A percentile compares a stretch with the other conserved stretches of the same genome.
phyloP scores from a whole-genome alignment of 2,329 filamentous ascomycete species.

The Furcasterigmium sp. region DNA sequence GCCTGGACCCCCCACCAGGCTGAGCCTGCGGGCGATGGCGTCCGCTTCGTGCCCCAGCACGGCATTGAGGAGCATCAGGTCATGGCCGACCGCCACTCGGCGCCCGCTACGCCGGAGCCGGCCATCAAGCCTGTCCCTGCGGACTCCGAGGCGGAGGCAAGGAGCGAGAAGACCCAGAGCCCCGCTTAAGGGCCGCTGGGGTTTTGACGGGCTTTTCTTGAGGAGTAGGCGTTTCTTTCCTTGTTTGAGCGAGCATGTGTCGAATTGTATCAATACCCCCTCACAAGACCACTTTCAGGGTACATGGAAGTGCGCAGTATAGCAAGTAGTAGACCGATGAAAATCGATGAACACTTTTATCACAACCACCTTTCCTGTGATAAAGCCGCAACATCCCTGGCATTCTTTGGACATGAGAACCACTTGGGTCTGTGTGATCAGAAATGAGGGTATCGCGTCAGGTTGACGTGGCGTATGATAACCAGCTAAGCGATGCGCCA shows the following conservation, averaged over 20 bases:
- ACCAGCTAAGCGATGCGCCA: too few relatives aligned
- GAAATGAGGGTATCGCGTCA: too few relatives aligned
- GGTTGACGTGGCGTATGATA: too few relatives aligned
- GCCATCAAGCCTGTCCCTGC: conserved; percentile 8
- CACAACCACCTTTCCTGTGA: too few relatives aligned
- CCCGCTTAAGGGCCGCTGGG: neutral
- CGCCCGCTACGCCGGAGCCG: conserved; percentile 4
- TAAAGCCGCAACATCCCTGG: neutral
- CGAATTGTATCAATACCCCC: conserved; percentile 1
- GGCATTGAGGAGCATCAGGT: conserved; percentile 62
- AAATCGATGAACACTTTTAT: neutral
- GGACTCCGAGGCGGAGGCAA: conserved; percentile 6
- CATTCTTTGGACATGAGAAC: neutral
- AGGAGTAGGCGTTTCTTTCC: too few relatives aligned
- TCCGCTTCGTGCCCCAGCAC: conserved; percentile 60
- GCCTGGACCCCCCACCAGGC: conserved; percentile 76
- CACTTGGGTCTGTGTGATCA: too few relatives aligned
- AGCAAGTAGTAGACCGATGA: neutral
- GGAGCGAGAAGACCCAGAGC: conserved; percentile 9
- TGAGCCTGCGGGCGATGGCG: conserved; percentile 55
- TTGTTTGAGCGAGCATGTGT: neutral
- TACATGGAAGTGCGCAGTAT: neutral
- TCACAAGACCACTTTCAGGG: neutral
- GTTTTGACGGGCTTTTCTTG: neutral
- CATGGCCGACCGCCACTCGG: conserved; percentile 21